Conservation (phyloP, 2,329 filamentous ascomycete species). For the Ilyonectria sp. region DNA sequence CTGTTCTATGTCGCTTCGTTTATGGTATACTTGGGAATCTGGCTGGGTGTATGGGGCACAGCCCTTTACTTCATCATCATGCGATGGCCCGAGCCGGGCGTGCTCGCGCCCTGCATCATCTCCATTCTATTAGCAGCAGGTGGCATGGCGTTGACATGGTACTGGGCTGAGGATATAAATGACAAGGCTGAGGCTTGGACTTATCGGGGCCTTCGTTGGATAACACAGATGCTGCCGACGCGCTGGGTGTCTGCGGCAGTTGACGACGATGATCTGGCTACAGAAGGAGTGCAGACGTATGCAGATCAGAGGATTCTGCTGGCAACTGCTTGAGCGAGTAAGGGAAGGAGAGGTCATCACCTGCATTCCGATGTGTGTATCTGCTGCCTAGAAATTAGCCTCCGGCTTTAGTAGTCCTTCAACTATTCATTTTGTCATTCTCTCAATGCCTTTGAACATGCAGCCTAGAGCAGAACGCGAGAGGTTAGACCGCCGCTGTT, state of each 20-base stretch:
- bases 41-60: conserved; percentile 33
- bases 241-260: conserved; percentile 36
- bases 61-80: conserved; percentile 49
- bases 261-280: conserved; percentile 43
- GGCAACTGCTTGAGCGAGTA: neutral
- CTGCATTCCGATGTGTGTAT: too few species aligned
- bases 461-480: too few species aligned
- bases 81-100: conserved; percentile 46
- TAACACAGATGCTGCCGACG: conserved; percentile 19
- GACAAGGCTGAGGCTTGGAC: neutral
- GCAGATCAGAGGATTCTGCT: conserved; percentile 12
- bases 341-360: neutral
- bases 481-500: too few species aligned
- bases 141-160: conserved; percentile 27
- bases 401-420: too few species aligned
- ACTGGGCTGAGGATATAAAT: conserved; percentile 30
- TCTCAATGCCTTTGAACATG: too few species aligned
- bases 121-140: conserved; percentile 29
- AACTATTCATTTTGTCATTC: too few species aligned
- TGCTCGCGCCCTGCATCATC: conserved; percentile 47
- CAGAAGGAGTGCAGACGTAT: conserved; percentile 40
- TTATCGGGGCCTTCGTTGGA: neutral
- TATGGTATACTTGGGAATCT: conserved; percentile 37
- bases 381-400: too few species aligned
- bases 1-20: neutral